Evolutionary conservation across 768 basidiomycete genomes (phyloP), one percentile per base, ranked within the genome.

Genomic region (Hemileccinum impolitum): DNA sequence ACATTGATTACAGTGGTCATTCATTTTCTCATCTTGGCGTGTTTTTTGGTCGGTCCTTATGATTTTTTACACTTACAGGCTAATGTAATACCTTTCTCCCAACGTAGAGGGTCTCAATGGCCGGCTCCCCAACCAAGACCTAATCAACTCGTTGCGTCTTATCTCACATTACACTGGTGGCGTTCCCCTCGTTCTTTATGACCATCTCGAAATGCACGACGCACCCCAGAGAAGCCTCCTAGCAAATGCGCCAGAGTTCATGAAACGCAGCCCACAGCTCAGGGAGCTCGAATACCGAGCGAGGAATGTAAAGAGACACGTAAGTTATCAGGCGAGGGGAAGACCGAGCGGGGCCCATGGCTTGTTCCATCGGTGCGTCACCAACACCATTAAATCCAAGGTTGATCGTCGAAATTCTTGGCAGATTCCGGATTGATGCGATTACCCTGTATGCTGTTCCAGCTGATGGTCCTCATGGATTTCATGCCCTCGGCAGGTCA

Each of bases 1-100:
- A 88, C 57, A 81, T 99, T 37, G 96, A 98, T 65, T 98, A 97
- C 66, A 91, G 94, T 1, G 90, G 93, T 0, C 95, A 99, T 68
- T 97, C 94, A 0, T 95, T 98, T 69, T 92, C 89, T 10, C 91
- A 97, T 62, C 75, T 98, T 2, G 95, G 96, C n/a, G 70, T 98
- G 10, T 97, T 92, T 71, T 90, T 87, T 67, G 95, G 95, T 93
- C 15, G 47, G 84, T 38, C 44, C n/a, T 43, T 25, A 1, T 43
- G 10, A 31, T 25, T 26, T n/a, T 34, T 19, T 25, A 10, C 25
- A 42, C 36, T 49, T 49, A 7, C 51, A 56, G 31, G 45, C 21
- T 19, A 19, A 48, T 28, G 46, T 4, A 32, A 48, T 3, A 10
- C 25, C 42, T 36, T 26, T 23, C 23, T 6, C 6, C 23, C 23